These are phyloP conservation scores for Laetiporus sulphureus DNA, from an alignment of 1,284 basidiomycete genomes.

Conservation along the genomic window DNA sequence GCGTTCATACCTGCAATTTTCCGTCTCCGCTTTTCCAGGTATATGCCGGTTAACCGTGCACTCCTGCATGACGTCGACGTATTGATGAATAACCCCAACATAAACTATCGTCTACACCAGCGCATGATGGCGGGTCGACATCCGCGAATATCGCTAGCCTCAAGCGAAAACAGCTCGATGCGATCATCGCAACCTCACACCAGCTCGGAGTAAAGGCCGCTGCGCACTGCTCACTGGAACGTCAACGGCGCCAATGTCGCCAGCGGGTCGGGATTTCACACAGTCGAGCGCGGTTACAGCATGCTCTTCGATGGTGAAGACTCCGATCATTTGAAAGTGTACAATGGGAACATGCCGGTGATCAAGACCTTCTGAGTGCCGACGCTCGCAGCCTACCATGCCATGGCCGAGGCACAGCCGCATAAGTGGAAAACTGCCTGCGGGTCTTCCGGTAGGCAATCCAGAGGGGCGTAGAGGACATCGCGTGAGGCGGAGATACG, in stretches of 20 bases:
- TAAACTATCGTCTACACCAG: constrained; percentile 48
- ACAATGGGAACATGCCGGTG: constrained; percentile 1
- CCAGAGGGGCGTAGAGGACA: constrained; percentile 33
- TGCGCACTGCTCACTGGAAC: constrained; percentile 40
- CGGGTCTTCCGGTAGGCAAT: constrained; percentile 41
- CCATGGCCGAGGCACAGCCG: constrained; percentile 16
- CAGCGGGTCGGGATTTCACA: constrained; percentile 29
- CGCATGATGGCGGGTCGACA: constrained; percentile 30
- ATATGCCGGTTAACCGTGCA: too few species aligned
- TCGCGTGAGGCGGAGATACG: constrained; percentile 61
- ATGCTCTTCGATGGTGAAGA: constrained; percentile 27
- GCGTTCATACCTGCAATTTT: too few species aligned
- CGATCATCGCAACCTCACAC: constrained; percentile 48
- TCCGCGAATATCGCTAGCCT: constrained; percentile 38
- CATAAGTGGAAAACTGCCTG: constrained; percentile 33
- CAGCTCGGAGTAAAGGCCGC: constrained; percentile 51
- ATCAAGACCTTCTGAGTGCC: constrained; percentile 45
- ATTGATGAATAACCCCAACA: too few species aligned
- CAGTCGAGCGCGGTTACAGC: constrained; percentile 41
- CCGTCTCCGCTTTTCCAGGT: too few species aligned
- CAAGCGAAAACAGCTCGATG: constrained; percentile 38
- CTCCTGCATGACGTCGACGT: too few species aligned
- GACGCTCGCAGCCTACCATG: constrained; percentile 49
- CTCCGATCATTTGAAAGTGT: constrained; percentile 1
- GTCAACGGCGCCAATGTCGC: constrained; percentile 5